These are phyloP conservation scores for Gentiana dahurica DNA, from an alignment of 257 asterid species.

Conservation along the genomic window DNA sequence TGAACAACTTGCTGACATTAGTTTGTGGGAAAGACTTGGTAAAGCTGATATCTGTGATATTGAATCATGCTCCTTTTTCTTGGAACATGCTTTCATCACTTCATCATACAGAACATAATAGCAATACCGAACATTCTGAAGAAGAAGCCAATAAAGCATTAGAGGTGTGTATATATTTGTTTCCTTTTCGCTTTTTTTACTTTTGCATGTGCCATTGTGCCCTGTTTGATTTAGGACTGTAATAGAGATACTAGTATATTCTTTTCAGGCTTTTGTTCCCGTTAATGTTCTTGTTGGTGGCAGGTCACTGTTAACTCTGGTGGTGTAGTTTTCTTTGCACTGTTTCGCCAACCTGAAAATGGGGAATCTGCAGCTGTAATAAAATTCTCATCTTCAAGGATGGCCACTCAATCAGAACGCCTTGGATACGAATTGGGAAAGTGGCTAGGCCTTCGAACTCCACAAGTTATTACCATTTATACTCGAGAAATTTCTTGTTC, in stretches of 20 bases:
- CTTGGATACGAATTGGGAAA: constrained; percentile 97
- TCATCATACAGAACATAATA: constrained; percentile 84
- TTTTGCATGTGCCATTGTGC: constrained; percentile 4
- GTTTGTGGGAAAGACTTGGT: constrained; percentile 93
- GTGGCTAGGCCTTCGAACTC: constrained; percentile 98
- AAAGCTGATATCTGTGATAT: constrained; percentile 76
- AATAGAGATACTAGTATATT: neutral
- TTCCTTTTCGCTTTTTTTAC: neutral
- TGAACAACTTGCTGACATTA: constrained; percentile 60
- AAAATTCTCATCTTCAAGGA: constrained; percentile 63
- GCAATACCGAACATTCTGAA: constrained; percentile 84
- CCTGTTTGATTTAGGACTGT: constrained; percentile 3
- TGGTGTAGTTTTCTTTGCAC: constrained; percentile 91
- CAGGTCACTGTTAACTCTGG: constrained; percentile 99
- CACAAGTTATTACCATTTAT: constrained; percentile 68
- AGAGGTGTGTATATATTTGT: constrained; percentile 42
- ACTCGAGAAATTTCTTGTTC: constrained; percentile 21
- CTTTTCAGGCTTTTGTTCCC: neutral
- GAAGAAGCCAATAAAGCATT: constrained; percentile 84
- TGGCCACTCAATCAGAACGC: constrained; percentile 99
- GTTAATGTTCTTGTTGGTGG: constrained; percentile 11
- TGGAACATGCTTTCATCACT: constrained; percentile 88
- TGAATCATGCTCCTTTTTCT: constrained; percentile 70
- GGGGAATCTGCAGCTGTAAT: constrained; percentile 89
- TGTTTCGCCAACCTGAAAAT: constrained; percentile 64